Conservation (phyloP, 495 filamentous ascomycete genomes). For the Xylaria acuta region DNA sequence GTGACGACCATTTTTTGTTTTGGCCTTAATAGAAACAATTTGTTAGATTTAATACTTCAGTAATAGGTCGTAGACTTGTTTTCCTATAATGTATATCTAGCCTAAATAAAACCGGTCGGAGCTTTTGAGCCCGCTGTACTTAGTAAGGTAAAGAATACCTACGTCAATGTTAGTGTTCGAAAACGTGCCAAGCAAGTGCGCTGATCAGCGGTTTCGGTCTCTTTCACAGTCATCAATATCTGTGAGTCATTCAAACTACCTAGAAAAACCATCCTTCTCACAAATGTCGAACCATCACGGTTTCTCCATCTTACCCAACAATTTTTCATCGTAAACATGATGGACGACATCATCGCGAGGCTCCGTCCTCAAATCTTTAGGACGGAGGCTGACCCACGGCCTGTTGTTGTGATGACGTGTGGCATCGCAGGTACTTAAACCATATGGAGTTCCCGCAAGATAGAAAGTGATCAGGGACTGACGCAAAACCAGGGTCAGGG, state of each 20-base stretch:
- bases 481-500: slow-evolving; percentile 25
- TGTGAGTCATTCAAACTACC: slow-evolving; percentile 10
- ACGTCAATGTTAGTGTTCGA: not conserved
- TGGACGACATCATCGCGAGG: slow-evolving; percentile 20
- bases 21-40: too few species aligned
- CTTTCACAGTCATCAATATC: not conserved
- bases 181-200: slow-evolving; percentile 11
- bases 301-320: not conserved
- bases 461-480: not conserved
- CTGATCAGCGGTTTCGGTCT: not conserved
- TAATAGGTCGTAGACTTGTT: too few species aligned
- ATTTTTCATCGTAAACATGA: slow-evolving; percentile 4
- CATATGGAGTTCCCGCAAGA: not conserved
- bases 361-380: slow-evolving; percentile 23
- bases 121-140: too few species aligned
- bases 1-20: too few species aligned
- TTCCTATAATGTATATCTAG: too few species aligned
- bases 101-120: too few species aligned
- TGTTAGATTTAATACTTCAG: too few species aligned
- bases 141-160: not conserved
- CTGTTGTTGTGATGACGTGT: slow-evolving; percentile 32
- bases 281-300: not conserved
- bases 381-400: slow-evolving; percentile 23
- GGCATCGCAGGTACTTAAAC: slow-evolving; percentile 32
- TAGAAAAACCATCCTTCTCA: not conserved